A percentile compares a stretch with the other conserved stretches of the same genome.
These are phyloP conservation scores for Stachybotrys elegans DNA, from an alignment of 2,329 filamentous ascomycete species.

Conservation along the genomic window DNA sequence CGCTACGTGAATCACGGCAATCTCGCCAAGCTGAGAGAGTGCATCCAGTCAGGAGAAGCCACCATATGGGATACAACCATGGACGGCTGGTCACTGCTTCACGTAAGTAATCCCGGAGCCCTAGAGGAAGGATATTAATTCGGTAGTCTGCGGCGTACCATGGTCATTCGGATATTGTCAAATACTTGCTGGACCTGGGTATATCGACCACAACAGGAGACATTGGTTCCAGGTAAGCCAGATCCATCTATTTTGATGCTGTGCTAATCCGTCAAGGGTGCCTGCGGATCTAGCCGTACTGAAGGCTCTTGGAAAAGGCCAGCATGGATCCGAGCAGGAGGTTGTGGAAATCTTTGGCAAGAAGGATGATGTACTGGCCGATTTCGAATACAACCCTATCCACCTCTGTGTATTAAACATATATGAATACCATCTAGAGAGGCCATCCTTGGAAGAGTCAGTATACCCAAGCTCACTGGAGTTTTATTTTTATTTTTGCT, in stretches of 20 bases:
- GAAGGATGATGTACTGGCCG: neutral
- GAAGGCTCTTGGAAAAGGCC: neutral
- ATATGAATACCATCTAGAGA: neutral
- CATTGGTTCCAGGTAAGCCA: neutral
- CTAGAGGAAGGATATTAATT: neutral
- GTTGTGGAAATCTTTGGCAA: neutral
- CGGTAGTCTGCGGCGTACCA: neutral
- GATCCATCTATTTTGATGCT: neutral
- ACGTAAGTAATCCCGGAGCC: neutral
- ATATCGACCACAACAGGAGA: neutral
- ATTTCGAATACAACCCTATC: neutral
- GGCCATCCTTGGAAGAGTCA: neutral
- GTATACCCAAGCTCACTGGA: neutral
- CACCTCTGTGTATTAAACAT: neutral
- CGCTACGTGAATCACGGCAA: neutral
- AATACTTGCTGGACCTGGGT: neutral
- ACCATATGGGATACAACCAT: neutral
- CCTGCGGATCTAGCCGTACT: neutral
- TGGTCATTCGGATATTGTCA: neutral
- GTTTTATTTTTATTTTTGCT: neutral
- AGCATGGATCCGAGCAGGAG: neutral
- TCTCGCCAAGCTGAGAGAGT: neutral
- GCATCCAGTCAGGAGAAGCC: neutral
- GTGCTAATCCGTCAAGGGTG: neutral
- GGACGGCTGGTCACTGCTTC: neutral